These are phyloP conservation scores for Anaeramoeba ignava DNA, from an alignment of 78 protist genomes.

Conservation along the genomic window DNA sequence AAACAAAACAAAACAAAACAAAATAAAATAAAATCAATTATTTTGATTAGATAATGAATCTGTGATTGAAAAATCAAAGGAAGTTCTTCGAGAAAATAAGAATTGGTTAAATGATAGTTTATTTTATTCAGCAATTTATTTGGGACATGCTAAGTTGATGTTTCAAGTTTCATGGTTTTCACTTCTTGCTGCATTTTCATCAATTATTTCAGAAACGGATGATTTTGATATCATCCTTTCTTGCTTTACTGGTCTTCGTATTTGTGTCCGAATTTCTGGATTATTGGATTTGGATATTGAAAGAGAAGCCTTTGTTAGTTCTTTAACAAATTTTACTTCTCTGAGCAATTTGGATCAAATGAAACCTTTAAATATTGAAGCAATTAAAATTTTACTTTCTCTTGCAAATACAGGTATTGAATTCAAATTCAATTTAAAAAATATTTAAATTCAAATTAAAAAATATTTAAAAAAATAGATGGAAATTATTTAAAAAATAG, in stretches of 20 bases:
- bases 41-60: too few species aligned
- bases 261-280: background rate
- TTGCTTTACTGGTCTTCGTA: background rate
- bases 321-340: background rate
- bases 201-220: background rate
- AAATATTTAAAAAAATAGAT: too few species aligned
- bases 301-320: background rate
- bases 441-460: too few species aligned
- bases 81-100: background rate
- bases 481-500: background rate
- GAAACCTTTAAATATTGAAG: background rate
- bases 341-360: background rate
- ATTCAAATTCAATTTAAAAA: too few species aligned
- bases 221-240: background rate
- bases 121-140: background rate
- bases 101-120: background rate
- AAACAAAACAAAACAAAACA: too few species aligned
- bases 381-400: background rate
- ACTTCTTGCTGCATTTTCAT: background rate
- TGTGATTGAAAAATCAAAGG: too few species aligned
- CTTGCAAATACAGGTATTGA: too few species aligned
- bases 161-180: background rate
- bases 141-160: background rate
- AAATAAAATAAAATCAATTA: too few species aligned
- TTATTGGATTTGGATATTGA: background rate